Base-by-base conservation (phyloP, 75 land plant genomes). In the Azolla pinnata region DNA sequence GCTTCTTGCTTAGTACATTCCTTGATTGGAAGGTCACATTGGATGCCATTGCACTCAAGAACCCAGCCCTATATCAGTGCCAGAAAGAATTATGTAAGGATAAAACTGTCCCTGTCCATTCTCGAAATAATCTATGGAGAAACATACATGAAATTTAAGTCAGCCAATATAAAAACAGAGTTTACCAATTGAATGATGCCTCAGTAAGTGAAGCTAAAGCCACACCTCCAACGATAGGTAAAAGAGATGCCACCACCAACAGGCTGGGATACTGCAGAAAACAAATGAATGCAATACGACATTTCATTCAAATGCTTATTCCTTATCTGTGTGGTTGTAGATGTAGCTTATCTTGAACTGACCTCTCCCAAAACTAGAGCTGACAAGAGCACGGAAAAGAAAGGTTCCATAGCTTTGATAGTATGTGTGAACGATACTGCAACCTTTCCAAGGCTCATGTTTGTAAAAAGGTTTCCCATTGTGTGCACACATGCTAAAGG, bases 11-110 rank as follows among this genome's bases (percentile, higher is more conserved):
- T 27, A 93, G 79, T 0, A 93, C 96, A 77, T 93, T 93, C 17
- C 96, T 83, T 29, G 98, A 93, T 61, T 93, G 98, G 48, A 81
- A 83, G 8, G 90, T 77, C 53, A 93, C 31, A 70, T 93, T 93
- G 10, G 98, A 93, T 49, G 98, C 90, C 98, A 88, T 93, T 42
- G 98, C 98, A 71, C 90, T 88, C 82, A 83, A 73, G 67, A 93
- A 93, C 29, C 98, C 98, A 57, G 83, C 81, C 98, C 97, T 90
- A 74, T 54, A 55, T 52, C 27, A 18, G 30, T 40, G 29, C 17
- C 10, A 2, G 8, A 46, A 47, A 35, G 25, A 18, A 59, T 59
- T n/a, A n/a, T n/a, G n/a, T n/a, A n/a, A n/a, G n/a, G n/a, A n/a
- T n/a, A n/a, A n/a, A n/a, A n/a, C n/a, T n/a, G n/a, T n/a, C n/a